Base-by-base conservation (phyloP, 768 basidiomycete genomes). In the Termitomyces sp. region DNA sequence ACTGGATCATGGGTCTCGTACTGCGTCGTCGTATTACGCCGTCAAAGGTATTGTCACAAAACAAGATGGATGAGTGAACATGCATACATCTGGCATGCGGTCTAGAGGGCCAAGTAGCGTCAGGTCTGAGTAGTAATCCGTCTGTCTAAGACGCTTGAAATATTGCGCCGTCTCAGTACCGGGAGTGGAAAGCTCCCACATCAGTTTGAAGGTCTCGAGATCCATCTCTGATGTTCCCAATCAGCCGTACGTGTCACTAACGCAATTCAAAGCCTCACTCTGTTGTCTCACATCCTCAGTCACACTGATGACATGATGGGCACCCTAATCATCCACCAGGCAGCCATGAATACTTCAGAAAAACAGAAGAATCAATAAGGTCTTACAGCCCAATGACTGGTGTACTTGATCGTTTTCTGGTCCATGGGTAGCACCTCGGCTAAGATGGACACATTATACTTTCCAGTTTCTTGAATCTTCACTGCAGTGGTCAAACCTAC, bases 321-420 rank as follows among this genome's bases (percentile, higher is more conserved):
- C 91, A 35, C 90, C 90, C 90, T 93, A 47, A 32, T 49, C n/a
- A 19, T 47, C 35, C 43, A 8, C 30, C 45, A 21, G 30, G 19
- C 12, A 46, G 46, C 48, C 24, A n/a, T 52, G 42, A 53, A n/a
- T n/a, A 26, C 17, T 15, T 51, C 22, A 35, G 30, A 24, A 14
- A 38, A 19, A 24, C 15, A 45, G 37, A n/a, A 46, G 28, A 30
- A 28, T 24, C 35, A 37, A 49, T 21, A 37, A 35, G 21, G 19
- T 21, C 85, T 59, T 59, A 89, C 90, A 37, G 90, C 90, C 90
- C 90, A 92, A 34, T 80, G 80, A 65, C 87, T 89, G 2, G 91
- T 89, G 61, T 89, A 93, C 51, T 77, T 76, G 64, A 87, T 84
- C n/a, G 75, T 77, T 69, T 85, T 85, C 1, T 81, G 77, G 66